These are phyloP conservation scores for Chlamydomonas eustigma DNA, from an alignment of 139 green algal genomes.

Conservation along the genomic window DNA sequence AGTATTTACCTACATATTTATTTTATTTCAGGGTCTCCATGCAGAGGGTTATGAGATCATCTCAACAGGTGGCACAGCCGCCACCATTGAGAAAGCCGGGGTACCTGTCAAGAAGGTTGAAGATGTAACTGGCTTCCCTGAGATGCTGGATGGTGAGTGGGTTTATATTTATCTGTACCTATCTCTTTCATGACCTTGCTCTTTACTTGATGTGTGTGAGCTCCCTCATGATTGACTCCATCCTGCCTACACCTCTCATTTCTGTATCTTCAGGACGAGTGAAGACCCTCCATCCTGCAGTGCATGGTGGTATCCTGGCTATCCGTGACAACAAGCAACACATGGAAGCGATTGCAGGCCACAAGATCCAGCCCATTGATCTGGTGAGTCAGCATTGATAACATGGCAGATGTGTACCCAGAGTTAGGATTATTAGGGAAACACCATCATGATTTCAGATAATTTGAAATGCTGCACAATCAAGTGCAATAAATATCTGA, in stretches of 20 bases:
- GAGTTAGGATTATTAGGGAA: no score
- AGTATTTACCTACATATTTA: no score
- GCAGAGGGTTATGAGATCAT: conserved; percentile 88
- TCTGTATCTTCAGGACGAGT: conserved; percentile 72
- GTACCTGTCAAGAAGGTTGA: conserved; percentile 84
- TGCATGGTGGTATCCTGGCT: conserved; percentile 97
- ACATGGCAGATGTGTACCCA: no score
- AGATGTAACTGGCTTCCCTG: conserved; percentile 92
- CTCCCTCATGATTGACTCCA: not conserved
- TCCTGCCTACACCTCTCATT: not conserved
- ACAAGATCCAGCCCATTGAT: conserved; percentile 91
- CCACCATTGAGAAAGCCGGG: conserved; percentile 70
- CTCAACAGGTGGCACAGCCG: conserved; percentile 90
- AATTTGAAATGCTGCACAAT: no score
- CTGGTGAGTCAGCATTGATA: conserved; percentile 59
- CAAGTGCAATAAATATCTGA: not conserved
- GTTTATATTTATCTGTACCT: not conserved
- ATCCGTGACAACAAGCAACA: conserved; percentile 73
- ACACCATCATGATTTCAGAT: no score
- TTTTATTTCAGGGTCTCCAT: conserved; percentile 64
- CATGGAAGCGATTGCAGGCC: conserved; percentile 78
- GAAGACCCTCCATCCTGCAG: conserved; percentile 96
- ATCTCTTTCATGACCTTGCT: not conserved
- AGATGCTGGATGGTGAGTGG: conserved; percentile 91
- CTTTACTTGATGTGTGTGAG: no score